Evolutionary conservation across 139 green algal species (phyloP), one percentile per base, ranked within the genome.

Genomic region (Coelastrella sp.): DNA sequence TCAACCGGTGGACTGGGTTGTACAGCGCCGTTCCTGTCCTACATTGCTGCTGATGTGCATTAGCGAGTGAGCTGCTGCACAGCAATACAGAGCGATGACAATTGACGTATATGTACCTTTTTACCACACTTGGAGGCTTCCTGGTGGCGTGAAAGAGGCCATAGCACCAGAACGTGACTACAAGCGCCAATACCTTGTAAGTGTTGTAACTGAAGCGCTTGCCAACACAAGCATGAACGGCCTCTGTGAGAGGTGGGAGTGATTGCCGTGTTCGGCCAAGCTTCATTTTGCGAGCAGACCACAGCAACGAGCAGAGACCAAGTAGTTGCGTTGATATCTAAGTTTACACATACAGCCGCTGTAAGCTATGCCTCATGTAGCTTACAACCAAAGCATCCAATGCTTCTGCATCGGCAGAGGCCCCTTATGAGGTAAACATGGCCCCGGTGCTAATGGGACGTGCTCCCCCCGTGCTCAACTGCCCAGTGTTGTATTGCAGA

Each of bases 61-160:
- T n/a, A n/a, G 53, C 53, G 53, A 21, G 19, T 21, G 6, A 27
- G 53, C 21, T 32, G 53, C 53, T 9, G 19, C 53, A 64, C 53
- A 64, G 6, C 1, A 9, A 27, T 21, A n/a, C n/a, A n/a, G n/a
- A n/a, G n/a, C n/a, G n/a, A n/a, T n/a, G n/a, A n/a, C n/a, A n/a
- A n/a, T n/a, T n/a, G 5, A 32, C 53, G 6, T 9, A 6, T 9
- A 27, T 78, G 3, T 51, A 94, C 91, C 90, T 92, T 51, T 99
- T 99, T 3, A 99, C 96, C 41, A 99, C 97, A 86, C 89, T 96
- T 13, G 95, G 93, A 0, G 96, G 95, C 80, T 98, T 98, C 21
- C 96, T 90, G 0, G 93, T 94, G 37, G 95, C 95, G 87, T 99
- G 96, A 78, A 96, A 99, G n/a, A 91, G 87, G 21, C 89, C 88